Percentiles rank a stretch among this genome's conserved stretches.
Conservation (phyloP, 106 monocot species). For the Dioscorea zingiberensis region DNA sequence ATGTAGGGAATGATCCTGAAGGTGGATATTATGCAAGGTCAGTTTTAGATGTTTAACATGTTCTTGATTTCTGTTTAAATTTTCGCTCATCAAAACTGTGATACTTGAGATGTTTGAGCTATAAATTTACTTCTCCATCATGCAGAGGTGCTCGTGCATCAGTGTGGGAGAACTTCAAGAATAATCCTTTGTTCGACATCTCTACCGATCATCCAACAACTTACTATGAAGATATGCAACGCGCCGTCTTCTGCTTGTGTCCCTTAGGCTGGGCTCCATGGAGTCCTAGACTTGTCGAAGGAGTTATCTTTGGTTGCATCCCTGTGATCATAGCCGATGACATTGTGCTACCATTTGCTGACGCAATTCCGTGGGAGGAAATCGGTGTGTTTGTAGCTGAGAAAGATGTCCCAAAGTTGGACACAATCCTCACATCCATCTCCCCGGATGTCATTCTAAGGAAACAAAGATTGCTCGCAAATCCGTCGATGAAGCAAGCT, state of each 20-base stretch:
- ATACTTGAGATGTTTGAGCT: no score
- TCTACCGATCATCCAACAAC: slow-evolving; percentile 62
- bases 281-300: slow-evolving; percentile 73
- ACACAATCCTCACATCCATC: slow-evolving; percentile 65
- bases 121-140: not conserved
- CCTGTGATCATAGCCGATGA: slow-evolving; percentile 76
- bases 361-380: slow-evolving; percentile 80
- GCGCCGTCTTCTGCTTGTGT: slow-evolving; percentile 66
- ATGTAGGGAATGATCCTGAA: slow-evolving; percentile 73
- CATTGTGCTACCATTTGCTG: slow-evolving; percentile 65
- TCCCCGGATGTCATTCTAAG: slow-evolving; percentile 59
- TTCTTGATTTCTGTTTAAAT: no score
- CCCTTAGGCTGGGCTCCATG: slow-evolving; percentile 83
- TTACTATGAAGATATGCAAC: slow-evolving; percentile 73
- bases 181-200: slow-evolving; percentile 66
- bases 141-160: slow-evolving; percentile 63
- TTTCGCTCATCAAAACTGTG: no score
- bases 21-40: slow-evolving; percentile 90
- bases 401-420: slow-evolving; percentile 60
- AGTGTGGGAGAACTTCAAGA: slow-evolving; percentile 70
- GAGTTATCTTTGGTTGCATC: slow-evolving; percentile 69
- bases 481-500: slow-evolving; percentile 86
- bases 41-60: no score
- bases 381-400: slow-evolving; percentile 71
- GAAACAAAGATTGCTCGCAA: slow-evolving; percentile 71